phyloP scores from a whole-genome alignment of 768 basidiomycete genomes.

The Mycena olivaceomarginata region DNA sequence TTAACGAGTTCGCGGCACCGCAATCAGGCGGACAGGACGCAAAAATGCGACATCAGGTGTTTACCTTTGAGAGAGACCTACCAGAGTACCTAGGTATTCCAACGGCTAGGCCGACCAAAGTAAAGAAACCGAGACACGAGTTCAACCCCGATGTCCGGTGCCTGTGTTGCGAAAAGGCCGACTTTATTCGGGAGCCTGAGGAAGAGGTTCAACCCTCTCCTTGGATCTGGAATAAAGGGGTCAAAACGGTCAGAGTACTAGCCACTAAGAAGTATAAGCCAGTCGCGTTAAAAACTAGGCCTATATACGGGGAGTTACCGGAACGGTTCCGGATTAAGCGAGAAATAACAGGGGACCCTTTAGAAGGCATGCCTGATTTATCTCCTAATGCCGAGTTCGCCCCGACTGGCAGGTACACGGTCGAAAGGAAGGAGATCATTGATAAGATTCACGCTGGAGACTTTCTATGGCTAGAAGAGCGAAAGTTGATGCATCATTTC shows the following conservation, averaged over 20 bases:
- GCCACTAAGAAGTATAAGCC: too few relatives aligned
- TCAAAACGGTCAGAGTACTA: too few relatives aligned
- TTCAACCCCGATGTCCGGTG: neutral
- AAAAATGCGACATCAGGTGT: neutral
- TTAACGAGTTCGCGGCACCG: neutral
- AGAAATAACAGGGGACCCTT: neutral
- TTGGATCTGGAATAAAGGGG: too few relatives aligned
- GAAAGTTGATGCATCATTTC: neutral
- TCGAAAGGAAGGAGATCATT: neutral
- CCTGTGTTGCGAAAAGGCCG: neutral
- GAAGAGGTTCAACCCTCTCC: too few relatives aligned
- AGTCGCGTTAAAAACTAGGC: neutral
- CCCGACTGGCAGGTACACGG: neutral
- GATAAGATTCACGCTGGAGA: neutral
- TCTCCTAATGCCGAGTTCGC: neutral
- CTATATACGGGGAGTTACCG: neutral
- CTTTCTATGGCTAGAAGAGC: neutral
- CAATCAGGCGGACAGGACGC: neutral
- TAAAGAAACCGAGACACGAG: neutral
- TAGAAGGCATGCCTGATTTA: neutral
- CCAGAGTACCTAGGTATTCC: neutral
- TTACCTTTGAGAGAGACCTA: neutral
- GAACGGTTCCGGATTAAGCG: neutral
- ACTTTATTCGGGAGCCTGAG: neutral
- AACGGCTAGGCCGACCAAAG: neutral